phyloP scores from a whole-genome alignment of 2,329 filamentous ascomycete species.

The Apiospora kogelbergensis region DNA sequence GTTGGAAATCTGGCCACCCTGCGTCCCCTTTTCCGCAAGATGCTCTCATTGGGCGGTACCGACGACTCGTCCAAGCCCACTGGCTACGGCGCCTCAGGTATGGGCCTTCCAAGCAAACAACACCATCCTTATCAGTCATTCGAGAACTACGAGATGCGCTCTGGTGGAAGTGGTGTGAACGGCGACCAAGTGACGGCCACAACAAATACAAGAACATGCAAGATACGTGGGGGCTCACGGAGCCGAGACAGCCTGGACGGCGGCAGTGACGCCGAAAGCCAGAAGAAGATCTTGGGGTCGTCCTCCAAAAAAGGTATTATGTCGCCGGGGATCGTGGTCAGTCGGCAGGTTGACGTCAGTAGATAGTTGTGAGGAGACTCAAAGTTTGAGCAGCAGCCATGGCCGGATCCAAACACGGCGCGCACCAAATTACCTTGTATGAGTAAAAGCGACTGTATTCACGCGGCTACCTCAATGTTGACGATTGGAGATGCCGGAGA shows the following conservation, averaged over 20 bases:
- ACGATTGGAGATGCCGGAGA: not conserved
- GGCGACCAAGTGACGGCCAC: conserved; percentile 8
- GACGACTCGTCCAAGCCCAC: conserved; percentile 8
- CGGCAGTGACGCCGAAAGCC: conserved; percentile 16
- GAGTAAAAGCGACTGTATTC: not conserved
- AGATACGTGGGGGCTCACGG: not conserved
- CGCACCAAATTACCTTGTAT: not conserved
- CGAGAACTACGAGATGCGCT: conserved; percentile 14
- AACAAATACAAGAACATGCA: conserved; percentile 5
- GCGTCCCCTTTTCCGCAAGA: conserved; percentile 18
- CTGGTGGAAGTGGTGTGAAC: not conserved
- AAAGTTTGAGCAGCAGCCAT: not conserved
- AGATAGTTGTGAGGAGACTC: not conserved
- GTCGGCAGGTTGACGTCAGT: conserved; percentile 14
- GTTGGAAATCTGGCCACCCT: conserved; percentile 20
- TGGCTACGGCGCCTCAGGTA: not conserved
- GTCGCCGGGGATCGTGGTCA: conserved; percentile 13
- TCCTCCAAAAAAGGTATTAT: not conserved
- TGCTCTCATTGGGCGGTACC: conserved; percentile 16
- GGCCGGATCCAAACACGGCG: not conserved
- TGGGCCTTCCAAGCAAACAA: conserved; percentile 16
- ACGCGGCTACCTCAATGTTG: not conserved
- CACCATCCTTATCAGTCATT: conserved; percentile 16
- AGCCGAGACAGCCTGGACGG: not conserved
- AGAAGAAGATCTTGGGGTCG: conserved; percentile 13